Evolutionary conservation across 1,284 basidiomycete genomes (phyloP).

Genomic region (Austroboletus olivaceoglutinosus): DNA sequence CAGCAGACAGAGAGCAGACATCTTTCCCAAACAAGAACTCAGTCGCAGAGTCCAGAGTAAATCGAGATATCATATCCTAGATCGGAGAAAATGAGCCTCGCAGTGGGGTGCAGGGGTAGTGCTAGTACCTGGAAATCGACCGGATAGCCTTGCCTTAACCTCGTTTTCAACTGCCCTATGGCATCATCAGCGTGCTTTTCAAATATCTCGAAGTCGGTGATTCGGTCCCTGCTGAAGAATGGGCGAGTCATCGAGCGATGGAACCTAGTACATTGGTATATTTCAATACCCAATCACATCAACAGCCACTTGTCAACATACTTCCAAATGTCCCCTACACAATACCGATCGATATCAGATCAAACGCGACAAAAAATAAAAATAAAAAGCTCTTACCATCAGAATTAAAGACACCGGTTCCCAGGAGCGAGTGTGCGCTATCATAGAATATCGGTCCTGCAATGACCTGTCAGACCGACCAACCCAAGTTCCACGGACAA

Average conservation of each 20-base stretch:
- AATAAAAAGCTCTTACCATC: conserved; percentile 45
- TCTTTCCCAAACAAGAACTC: conserved; percentile 41
- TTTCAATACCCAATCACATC: conserved; percentile 4
- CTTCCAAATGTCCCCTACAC: conserved; percentile 55
- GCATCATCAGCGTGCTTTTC: conserved; percentile 45
- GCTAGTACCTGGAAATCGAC: conserved; percentile 51
- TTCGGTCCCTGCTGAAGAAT: conserved; percentile 52
- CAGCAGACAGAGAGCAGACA: conserved; percentile 31
- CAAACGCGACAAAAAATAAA: neutral
- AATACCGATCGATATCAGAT: neutral
- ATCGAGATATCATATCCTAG: conserved; percentile 40
- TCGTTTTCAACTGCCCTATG: conserved; percentile 39
- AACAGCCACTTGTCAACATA: conserved; percentile 15
- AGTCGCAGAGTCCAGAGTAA: conserved; percentile 41
- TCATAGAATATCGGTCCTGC: conserved; percentile 24
- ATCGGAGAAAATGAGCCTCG: neutral
- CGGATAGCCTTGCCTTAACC: conserved; percentile 42
- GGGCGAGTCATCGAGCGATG: conserved; percentile 59
- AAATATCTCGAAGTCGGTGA: conserved; percentile 54
- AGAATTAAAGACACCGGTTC: conserved; percentile 59
- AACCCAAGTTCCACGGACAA: neutral
- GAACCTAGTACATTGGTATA: conserved; percentile 34
- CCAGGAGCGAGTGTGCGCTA: conserved; percentile 40
- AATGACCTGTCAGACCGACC: conserved; percentile 9
- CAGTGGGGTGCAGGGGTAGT: neutral